Base-by-base conservation (phyloP, 352 stramenopile genomes). In the Sclerospora graminicola region DNA sequence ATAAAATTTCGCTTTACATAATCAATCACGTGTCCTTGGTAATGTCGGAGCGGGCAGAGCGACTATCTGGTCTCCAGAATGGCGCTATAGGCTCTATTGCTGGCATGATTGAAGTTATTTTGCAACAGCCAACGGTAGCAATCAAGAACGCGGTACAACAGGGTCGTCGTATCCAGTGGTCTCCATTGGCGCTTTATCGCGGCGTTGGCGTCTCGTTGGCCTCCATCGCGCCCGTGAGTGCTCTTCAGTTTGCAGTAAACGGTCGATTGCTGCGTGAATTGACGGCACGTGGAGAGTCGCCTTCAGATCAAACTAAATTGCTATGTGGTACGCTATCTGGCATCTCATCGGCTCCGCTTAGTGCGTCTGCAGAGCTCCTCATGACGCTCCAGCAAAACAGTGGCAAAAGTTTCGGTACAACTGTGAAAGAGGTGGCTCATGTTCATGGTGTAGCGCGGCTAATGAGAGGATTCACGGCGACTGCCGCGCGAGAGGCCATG, bases 341-440 rank as follows among this genome's bases (percentile, higher is more conserved):
- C 21, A 46, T 78, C 18, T 66, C 60, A 14, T 89, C 80, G 10
- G 69, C 80, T 24, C 39, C 66, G 28, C 51, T 92, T 8, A 84
- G 75, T 29, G 81, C 75, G 0, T 64, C 80, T 0, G 80, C 75
- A 10, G 80, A 92, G 54, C 63, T 92, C 21, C 68, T 88, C 38
- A 92, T 92, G 80, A 92, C 80, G 41, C 66, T 89, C 40, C 80
- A 92, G 60, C 80, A 92, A 51, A 85, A 86, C 66, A 82, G 65
- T 15, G 80, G 77, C 35, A 76, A 80, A 55, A 69, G 61, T 39
- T 82, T 92, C 33, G 48, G 51, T 2, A 51, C 56, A 9, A 92
- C 80, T 0, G 61, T 89, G 35, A 55, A 62, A 30, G 65, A 86
- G 13, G 53, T 89, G 33, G 58, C 71, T 24, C 42, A 51, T 15